Evolutionary conservation across 176 grass and related monocot genomes (phyloP).

Genomic region (Dactylis glomerata): DNA sequence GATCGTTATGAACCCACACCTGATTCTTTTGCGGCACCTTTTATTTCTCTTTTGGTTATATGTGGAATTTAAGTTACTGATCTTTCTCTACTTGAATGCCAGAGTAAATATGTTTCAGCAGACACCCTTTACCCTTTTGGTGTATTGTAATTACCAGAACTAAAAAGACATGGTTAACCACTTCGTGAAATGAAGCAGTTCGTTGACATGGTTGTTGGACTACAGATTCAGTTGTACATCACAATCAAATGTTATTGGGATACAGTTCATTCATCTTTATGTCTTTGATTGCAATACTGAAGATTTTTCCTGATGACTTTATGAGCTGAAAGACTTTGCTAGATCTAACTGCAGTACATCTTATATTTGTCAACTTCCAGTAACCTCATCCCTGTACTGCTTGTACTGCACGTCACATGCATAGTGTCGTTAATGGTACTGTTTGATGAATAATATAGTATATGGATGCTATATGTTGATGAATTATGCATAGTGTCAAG

Average conservation of each 20-base stretch:
- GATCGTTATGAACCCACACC: neutral
- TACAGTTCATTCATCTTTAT: neutral
- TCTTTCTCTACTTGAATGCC: neutral
- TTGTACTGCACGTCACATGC: neutral
- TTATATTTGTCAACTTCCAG: neutral
- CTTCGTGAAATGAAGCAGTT: neutral
- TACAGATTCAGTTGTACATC: neutral
- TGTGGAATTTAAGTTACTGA: neutral
- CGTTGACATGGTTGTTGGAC: neutral
- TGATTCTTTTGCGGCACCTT: neutral
- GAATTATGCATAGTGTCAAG: neutral
- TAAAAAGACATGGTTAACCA: neutral
- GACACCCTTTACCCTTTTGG: neutral
- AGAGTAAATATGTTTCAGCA: neutral
- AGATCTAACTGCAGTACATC: neutral
- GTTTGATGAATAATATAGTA: neutral
- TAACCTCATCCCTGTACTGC: neutral
- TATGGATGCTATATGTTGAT: neutral
- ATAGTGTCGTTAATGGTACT: neutral
- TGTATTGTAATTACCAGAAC: neutral
- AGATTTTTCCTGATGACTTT: neutral
- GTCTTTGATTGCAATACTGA: neutral
- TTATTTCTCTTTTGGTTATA: neutral
- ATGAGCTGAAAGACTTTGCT: neutral
- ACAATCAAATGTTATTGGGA: neutral